Percentiles rank a stretch among this genome's conserved stretches.
phyloP scores from a whole-genome alignment of 148 eudicot genomes.

The Fagopyrum homotropicum region DNA sequence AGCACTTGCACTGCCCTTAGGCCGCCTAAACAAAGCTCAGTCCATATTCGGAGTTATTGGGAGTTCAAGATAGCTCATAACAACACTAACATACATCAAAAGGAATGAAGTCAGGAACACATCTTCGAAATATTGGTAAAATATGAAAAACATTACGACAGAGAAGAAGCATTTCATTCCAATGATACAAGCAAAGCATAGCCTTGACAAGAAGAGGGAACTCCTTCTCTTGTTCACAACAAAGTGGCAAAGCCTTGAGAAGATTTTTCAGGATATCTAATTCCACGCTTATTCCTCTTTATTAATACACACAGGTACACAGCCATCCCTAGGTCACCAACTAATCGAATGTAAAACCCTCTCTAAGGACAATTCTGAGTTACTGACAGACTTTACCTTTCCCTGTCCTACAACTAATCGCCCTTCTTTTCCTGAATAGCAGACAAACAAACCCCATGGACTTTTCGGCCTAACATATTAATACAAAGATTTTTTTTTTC shows the following conservation, averaged over 20 bases:
- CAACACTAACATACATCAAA: neutral
- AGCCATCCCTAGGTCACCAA: neutral
- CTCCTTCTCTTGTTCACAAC: neutral
- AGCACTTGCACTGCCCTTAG: neutral
- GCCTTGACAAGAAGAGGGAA: neutral
- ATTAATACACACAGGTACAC: neutral
- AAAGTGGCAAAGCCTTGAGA: neutral
- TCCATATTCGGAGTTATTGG: neutral
- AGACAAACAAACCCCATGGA: neutral
- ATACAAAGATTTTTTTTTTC: neutral
- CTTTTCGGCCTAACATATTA: neutral
- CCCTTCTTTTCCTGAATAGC: no score
- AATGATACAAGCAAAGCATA: neutral
- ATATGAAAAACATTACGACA: neutral
- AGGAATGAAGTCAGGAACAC: neutral
- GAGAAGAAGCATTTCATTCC: neutral
- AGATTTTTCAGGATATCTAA: neutral
- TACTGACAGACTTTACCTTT: no score
- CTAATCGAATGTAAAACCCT: neutral
- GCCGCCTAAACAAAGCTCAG: neutral
- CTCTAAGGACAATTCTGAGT: no score
- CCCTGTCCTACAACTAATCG: no score
- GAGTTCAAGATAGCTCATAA: neutral
- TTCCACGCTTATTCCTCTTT: neutral
- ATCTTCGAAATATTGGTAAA: neutral